phyloP scores from a whole-genome alignment of 2,329 filamentous ascomycete genomes.

The Elsinoe batatas region DNA sequence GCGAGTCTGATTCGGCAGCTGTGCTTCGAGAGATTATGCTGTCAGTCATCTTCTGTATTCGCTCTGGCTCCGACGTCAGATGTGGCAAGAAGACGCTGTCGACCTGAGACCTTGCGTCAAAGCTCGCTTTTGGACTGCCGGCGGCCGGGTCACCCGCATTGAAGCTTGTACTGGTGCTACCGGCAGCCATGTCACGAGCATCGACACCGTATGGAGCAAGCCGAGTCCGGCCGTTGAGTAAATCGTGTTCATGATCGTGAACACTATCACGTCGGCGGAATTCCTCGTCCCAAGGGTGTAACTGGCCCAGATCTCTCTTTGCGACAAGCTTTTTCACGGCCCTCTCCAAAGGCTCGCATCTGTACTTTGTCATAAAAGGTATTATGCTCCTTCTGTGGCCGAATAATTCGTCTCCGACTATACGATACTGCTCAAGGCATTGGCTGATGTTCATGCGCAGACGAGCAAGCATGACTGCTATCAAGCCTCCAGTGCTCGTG shows the following conservation, averaged over 20 bases:
- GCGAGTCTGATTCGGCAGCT: neutral
- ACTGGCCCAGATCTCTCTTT: conserved; percentile 35
- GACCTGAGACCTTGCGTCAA: neutral
- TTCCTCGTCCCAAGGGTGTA: conserved; percentile 33
- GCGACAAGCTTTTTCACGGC: conserved; percentile 38
- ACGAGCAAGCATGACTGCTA: conserved; percentile 41
- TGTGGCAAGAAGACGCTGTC: neutral
- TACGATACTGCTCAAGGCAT: conserved; percentile 38
- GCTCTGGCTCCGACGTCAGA: neutral
- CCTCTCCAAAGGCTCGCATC: conserved; percentile 39
- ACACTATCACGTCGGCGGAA: conserved; percentile 7
- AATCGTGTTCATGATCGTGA: neutral
- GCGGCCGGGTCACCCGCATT: neutral
- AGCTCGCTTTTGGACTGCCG: neutral
- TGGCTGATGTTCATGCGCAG: conserved; percentile 41
- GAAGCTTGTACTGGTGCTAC: no score
- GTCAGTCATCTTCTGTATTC: neutral
- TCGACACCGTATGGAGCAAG: no score
- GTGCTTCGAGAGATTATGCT: neutral
- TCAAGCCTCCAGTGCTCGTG: conserved; percentile 43
- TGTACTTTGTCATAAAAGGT: conserved; percentile 40
- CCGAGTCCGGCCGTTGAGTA: no score
- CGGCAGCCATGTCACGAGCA: no score
- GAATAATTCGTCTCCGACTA: conserved; percentile 40
- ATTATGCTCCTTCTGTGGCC: conserved; percentile 35